phyloP scores from a whole-genome alignment of 2,329 filamentous ascomycete genomes.

The Didymella lethalis region DNA sequence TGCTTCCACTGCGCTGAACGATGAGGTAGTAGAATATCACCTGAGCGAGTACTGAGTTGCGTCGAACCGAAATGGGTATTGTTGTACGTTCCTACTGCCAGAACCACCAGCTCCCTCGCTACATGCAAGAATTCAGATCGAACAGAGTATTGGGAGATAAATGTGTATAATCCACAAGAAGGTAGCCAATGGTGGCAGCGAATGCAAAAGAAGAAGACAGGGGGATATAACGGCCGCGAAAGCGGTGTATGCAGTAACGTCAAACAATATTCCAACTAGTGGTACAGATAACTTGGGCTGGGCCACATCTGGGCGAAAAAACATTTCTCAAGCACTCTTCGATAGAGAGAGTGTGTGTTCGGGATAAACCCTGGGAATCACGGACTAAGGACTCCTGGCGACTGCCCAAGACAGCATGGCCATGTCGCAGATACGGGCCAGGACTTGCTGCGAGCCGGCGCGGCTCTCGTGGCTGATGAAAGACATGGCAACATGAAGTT shows the following conservation, averaged over 20 bases:
- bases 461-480: constrained; percentile 59
- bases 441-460: constrained; percentile 56
- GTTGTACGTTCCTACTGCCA: constrained; percentile 15
- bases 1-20: constrained; percentile 8
- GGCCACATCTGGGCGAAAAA: too few relatives aligned
- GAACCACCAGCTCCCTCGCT: constrained; percentile 23
- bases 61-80: constrained; percentile 24
- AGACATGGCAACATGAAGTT: constrained; percentile 58
- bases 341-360: too few relatives aligned
- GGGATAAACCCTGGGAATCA: not conserved
- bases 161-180: constrained; percentile 13
- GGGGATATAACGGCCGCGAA: constrained; percentile 23
- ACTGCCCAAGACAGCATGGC: constrained; percentile 55
- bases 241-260: constrained; percentile 22
- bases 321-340: not conserved
- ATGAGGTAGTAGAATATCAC: constrained; percentile 7
- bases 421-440: constrained; percentile 60
- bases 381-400: constrained; percentile 27
- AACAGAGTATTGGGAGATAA: constrained; percentile 10
- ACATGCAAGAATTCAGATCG: constrained; percentile 20
- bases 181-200: constrained; percentile 14
- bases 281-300: constrained; percentile 10
- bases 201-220: constrained; percentile 26
- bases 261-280: constrained; percentile 19
- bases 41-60: not conserved